A percentile compares a stretch with the other conserved stretches of the same genome.
phyloP scores from a whole-genome alignment of 495 filamentous ascomycete species.

The Aspergillus diversus region DNA sequence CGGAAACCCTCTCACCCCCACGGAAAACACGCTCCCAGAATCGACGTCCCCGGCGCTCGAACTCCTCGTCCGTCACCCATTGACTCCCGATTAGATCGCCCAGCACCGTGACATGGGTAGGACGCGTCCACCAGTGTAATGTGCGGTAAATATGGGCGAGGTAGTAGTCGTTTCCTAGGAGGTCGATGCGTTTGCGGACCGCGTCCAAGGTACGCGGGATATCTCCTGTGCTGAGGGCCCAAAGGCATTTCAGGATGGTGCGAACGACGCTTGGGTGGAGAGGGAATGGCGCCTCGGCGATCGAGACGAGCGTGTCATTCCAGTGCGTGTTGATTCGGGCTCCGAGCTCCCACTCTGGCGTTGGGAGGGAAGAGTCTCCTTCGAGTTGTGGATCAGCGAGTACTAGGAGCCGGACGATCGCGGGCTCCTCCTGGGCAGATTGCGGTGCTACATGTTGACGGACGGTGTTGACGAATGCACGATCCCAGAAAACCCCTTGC shows the following conservation, averaged over 20 bases:
- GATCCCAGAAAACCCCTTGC: conserved; percentile 4
- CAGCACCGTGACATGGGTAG: conserved; percentile 86
- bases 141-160: conserved; percentile 92
- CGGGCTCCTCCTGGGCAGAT: conserved; percentile 30
- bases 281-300: conserved; percentile 18
- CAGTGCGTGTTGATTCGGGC: conserved; percentile 17
- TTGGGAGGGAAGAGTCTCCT: conserved; percentile 81
- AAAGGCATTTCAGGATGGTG: conserved; percentile 50
- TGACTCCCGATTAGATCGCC: conserved; percentile 96
- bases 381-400: conserved; percentile 96
- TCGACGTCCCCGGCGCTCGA: conserved; percentile 65
- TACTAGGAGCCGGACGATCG: conserved; percentile 82
- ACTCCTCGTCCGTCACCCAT: conserved; percentile 89
- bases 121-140: conserved; percentile 74
- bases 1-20: conserved; percentile 66
- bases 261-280: conserved; percentile 33
- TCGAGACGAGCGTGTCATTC: conserved; percentile 7
- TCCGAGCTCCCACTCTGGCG: conserved; percentile 55
- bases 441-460: conserved; percentile 46
- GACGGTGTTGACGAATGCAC: conserved; percentile 45
- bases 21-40: conserved; percentile 85
- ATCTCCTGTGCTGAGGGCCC: conserved; percentile 62
- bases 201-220: conserved; percentile 63
- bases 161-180: conserved; percentile 93
- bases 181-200: conserved; percentile 78